These are phyloP conservation scores for Coemansia sp. DNA, from an alignment of 192 early-diverging fungal genomes.

Conservation along the genomic window DNA sequence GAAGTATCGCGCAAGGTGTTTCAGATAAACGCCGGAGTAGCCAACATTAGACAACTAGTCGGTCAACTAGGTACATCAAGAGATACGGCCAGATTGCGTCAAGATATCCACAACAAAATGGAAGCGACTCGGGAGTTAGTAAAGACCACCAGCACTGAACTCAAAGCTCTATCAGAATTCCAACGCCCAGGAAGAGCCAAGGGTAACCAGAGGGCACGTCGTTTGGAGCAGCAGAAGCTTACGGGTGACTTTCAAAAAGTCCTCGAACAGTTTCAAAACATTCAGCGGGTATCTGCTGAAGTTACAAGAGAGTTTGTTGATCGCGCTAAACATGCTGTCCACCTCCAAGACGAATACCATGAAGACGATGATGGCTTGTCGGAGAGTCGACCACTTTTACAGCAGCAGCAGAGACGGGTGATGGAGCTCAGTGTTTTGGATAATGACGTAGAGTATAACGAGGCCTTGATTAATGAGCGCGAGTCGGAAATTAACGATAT, in stretches of 20 bases:
- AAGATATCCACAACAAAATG: conserved; percentile 61
- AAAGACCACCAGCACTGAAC: conserved; percentile 72
- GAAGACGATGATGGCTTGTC: conserved; percentile 13
- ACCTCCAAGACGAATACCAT: conserved; percentile 10
- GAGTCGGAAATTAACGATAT: conserved; percentile 92
- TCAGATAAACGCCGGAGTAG: conserved; percentile 82
- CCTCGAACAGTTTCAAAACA: conserved; percentile 84
- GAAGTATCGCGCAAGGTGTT: conserved; percentile 85
- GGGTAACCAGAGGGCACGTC: conserved; percentile 59
- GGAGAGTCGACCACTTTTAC: conserved; percentile 39
- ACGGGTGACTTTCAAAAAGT: conserved; percentile 95
- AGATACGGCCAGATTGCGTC: conserved; percentile 77
- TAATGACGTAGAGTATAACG: conserved; percentile 93
- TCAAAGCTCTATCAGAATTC: conserved; percentile 74
- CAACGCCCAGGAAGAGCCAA: conserved; percentile 23
- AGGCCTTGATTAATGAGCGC: conserved; percentile 89
- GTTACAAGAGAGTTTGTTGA: conserved; percentile 85
- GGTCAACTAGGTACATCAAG: conserved; percentile 72
- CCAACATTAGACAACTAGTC: conserved; percentile 79
- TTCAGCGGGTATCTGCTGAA: conserved; percentile 80
- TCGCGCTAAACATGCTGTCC: conserved; percentile 61
- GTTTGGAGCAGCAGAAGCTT: conserved; percentile 90
- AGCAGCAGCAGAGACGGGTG: conserved; percentile 30
- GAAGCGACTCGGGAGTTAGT: conserved; percentile 82
- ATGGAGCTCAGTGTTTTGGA: conserved; percentile 79